A percentile compares a stretch with the other conserved stretches of the same genome.
phyloP scores from a whole-genome alignment of 257 asterid species.

The Rhazya stricta region DNA sequence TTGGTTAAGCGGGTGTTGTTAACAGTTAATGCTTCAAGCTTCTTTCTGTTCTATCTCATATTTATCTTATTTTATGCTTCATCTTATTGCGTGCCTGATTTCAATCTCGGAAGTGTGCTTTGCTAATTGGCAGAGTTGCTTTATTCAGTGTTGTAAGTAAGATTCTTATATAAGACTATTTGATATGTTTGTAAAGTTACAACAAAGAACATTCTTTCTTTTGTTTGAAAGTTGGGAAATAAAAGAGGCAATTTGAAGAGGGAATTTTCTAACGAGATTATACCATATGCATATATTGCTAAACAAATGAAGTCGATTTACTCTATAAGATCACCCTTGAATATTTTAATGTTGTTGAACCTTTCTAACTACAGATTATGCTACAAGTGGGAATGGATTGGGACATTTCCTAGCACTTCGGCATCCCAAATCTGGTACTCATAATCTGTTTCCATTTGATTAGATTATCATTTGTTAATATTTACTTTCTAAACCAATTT shows the following conservation, averaged over 20 bases:
- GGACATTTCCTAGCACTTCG: slow-evolving; percentile 55
- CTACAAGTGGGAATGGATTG: slow-evolving; percentile 34
- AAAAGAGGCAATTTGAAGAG: neutral
- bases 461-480: neutral
- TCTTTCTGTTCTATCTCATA: neutral
- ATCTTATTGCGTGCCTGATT: neutral
- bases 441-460: neutral
- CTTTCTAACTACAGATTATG: slow-evolving; percentile 42
- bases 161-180: neutral
- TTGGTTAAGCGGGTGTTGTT: neutral
- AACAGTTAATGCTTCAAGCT: neutral
- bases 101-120: neutral
- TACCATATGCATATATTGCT: neutral
- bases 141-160: neutral
- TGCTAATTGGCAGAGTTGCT: neutral
- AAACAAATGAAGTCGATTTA: neutral
- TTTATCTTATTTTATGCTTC: neutral
- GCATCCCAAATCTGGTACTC: slow-evolving; percentile 86
- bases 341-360: slow-evolving; percentile 14
- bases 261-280: neutral
- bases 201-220: neutral
- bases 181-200: neutral
- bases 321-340: neutral
- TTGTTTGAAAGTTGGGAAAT: neutral
- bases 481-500: neutral